These are phyloP conservation scores for Wickerhamiella parazyma DNA, from an alignment of 805 yeast genomes.

Conservation along the genomic window DNA sequence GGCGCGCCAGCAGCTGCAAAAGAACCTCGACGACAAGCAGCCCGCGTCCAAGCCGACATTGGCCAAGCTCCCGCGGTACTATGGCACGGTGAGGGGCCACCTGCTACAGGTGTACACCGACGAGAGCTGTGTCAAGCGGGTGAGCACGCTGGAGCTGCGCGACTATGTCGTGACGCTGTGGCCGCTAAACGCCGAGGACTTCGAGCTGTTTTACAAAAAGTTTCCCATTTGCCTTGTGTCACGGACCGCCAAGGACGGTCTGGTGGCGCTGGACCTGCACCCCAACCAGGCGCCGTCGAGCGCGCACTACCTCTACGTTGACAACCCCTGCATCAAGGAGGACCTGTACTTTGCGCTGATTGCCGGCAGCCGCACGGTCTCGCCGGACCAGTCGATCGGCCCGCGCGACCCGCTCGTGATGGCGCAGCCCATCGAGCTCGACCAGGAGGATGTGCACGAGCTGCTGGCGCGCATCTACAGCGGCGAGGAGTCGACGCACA, in stretches of 20 bases:
- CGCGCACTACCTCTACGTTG: constrained; percentile 55
- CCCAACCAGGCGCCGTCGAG: constrained; percentile 24
- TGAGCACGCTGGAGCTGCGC: constrained; percentile 65
- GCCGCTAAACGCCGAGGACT: constrained; percentile 70
- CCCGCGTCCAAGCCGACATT: constrained; percentile 10
- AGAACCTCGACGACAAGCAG: constrained; percentile 24
- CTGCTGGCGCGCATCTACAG: constrained; percentile 68
- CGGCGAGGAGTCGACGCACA: constrained; percentile 66
- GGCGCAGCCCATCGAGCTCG: constrained; percentile 64
- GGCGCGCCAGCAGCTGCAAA: constrained; percentile 22
- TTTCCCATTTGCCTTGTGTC: constrained; percentile 63
- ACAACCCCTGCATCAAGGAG: constrained; percentile 71
- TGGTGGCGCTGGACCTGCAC: constrained; percentile 18
- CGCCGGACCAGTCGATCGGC: constrained; percentile 12
- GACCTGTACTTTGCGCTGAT: constrained; percentile 84
- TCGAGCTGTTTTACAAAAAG: constrained; percentile 64
- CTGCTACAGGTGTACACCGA: constrained; percentile 75
- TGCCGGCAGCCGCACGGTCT: constrained; percentile 28
- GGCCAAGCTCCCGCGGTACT: constrained; percentile 20
- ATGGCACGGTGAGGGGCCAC: constrained; percentile 60
- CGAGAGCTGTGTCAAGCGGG: constrained; percentile 47
- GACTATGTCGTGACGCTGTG: constrained; percentile 63
- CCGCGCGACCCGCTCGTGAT: constrained; percentile 42
- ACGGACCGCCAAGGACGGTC: constrained; percentile 27
- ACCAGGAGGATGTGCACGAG: constrained; percentile 55